Conservation (phyloP, 2,329 filamentous ascomycete species). For the Talaromyces islandicus region DNA sequence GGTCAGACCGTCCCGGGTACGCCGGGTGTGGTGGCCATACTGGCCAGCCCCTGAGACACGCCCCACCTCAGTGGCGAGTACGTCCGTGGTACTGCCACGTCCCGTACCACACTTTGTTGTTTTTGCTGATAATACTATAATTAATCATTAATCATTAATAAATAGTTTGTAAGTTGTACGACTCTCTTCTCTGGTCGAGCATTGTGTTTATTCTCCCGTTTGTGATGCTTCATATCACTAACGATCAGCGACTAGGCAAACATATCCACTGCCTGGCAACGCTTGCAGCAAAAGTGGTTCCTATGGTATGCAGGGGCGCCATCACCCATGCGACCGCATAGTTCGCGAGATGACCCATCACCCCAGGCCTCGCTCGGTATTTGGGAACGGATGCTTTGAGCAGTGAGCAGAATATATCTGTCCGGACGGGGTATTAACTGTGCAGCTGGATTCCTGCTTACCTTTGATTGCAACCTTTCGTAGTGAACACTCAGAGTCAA, state of each 20-base stretch:
- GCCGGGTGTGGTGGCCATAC: background rate
- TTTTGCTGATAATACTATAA: background rate
- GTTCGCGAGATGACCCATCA: background rate
- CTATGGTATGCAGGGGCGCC: background rate
- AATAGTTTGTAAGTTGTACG: too few relatives aligned
- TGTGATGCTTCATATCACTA: background rate
- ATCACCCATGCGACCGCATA: background rate
- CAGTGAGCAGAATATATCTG: too few relatives aligned
- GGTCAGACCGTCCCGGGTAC: background rate
- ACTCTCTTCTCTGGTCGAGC: too few relatives aligned
- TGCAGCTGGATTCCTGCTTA: background rate
- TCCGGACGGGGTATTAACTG: too few relatives aligned
- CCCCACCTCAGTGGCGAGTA: conserved; percentile 6
- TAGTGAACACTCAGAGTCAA: background rate
- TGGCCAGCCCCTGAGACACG: conserved; percentile 11
- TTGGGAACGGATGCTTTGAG: background rate
- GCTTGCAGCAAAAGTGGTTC: background rate
- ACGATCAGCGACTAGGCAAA: background rate
- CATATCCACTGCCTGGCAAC: background rate
- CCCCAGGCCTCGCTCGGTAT: background rate
- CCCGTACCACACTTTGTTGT: background rate
- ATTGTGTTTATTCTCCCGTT: background rate
- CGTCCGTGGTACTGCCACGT: background rate
- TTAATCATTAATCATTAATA: too few relatives aligned
- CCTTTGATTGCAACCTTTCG: background rate